Evolutionary conservation across 306 rosid genomes (phyloP).

Genomic region (Gillenia trifoliata): DNA sequence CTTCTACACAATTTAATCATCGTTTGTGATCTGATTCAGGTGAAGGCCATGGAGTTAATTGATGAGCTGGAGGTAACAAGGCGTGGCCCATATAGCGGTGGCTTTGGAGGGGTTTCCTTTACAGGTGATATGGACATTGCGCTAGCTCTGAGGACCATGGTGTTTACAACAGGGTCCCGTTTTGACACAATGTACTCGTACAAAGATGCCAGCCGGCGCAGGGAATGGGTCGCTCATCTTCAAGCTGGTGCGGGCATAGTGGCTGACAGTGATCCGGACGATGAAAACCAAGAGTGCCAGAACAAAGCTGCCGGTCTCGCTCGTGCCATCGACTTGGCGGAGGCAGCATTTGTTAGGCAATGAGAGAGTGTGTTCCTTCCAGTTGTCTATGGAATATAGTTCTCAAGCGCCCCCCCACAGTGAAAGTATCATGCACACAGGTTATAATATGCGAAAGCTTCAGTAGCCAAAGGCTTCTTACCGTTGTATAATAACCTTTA

Average conservation of each 20-base stretch:
- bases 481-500: neutral
- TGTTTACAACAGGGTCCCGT: slow-evolving; percentile 53
- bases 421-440: neutral
- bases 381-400: neutral
- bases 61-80: slow-evolving; percentile 66
- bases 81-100: slow-evolving; percentile 78
- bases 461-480: neutral
- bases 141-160: slow-evolving; percentile 69
- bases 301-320: slow-evolving; percentile 90
- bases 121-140: slow-evolving; percentile 72
- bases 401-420: neutral
- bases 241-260: slow-evolving; percentile 91
- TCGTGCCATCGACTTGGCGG: slow-evolving; percentile 82
- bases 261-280: slow-evolving; percentile 74
- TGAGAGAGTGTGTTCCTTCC: neutral
- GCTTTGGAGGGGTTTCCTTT: slow-evolving; percentile 69
- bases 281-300: slow-evolving; percentile 74
- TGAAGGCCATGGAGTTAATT: slow-evolving; percentile 81
- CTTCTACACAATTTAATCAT: neutral
- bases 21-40: slow-evolving; percentile 37
- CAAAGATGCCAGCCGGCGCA: slow-evolving; percentile 40
- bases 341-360: slow-evolving; percentile 54
- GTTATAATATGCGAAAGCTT: neutral
- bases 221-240: slow-evolving; percentile 72
- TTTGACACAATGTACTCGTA: slow-evolving; percentile 73